phyloP scores from a whole-genome alignment of 2,329 filamentous ascomycete species.

The Paecilomyces sp. region DNA sequence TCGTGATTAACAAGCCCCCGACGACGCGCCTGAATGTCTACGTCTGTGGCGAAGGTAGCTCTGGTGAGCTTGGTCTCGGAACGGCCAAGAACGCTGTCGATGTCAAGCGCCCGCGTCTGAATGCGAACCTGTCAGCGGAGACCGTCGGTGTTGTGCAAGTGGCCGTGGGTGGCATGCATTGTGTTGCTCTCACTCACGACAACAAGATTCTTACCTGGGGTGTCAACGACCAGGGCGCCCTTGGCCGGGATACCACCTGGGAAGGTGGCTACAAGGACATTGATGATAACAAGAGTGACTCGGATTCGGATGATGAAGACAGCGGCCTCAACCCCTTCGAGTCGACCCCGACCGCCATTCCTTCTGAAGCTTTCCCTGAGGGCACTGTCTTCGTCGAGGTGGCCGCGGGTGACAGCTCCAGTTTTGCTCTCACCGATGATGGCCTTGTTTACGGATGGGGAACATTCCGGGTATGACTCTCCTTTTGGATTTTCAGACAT shows the following conservation, averaged over 20 bases:
- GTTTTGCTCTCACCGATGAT: conserved; percentile 55
- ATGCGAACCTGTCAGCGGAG: conserved; percentile 51
- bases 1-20: conserved; percentile 57
- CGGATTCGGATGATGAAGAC: conserved; percentile 44
- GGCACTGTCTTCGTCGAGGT: conserved; percentile 51
- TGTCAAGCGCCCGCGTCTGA: conserved; percentile 67
- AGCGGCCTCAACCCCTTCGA: conserved; percentile 52
- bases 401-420: conserved; percentile 53
- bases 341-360: conserved; percentile 46
- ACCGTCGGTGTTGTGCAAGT: conserved; percentile 64
- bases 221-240: conserved; percentile 76
- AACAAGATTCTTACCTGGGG: conserved; percentile 82
- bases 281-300: conserved; percentile 29
- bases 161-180: conserved; percentile 77
- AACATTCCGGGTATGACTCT: conserved; percentile 48
- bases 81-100: conserved; percentile 59
- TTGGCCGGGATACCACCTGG: conserved; percentile 67
- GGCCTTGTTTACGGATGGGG: conserved; percentile 57
- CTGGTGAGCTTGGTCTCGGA: conserved; percentile 77
- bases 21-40: conserved; percentile 57
- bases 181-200: conserved; percentile 66
- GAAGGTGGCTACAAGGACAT: conserved; percentile 55
- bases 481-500: not conserved
- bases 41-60: conserved; percentile 71
- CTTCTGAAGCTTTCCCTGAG: conserved; percentile 42